Conservation (phyloP, 129 eudicot species). For the Flaveria trinervia region DNA sequence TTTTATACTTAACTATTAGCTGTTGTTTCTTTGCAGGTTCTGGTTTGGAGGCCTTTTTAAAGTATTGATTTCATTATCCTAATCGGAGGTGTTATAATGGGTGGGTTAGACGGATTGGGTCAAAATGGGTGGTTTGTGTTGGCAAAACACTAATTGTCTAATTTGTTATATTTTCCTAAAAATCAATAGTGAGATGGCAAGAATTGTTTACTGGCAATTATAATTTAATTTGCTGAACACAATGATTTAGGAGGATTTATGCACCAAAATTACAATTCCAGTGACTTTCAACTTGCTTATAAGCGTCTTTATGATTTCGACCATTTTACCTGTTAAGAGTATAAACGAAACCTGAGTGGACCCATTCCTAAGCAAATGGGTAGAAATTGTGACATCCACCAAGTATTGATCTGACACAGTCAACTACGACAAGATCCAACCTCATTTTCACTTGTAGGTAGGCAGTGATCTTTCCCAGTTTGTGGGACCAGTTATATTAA, state of each 20-base stretch:
- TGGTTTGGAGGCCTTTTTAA: slow-evolving; percentile 95
- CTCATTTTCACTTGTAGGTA: slow-evolving; percentile 54
- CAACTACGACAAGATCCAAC: slow-evolving; percentile 18
- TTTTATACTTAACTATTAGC: slow-evolving; percentile 20
- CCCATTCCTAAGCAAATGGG: not conserved
- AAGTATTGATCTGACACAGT: slow-evolving; percentile 6
- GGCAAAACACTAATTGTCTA: not conserved
- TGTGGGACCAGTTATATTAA: slow-evolving; percentile 84
- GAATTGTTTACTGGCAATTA: not conserved
- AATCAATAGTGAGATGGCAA: not conserved
- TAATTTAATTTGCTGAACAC: not conserved
- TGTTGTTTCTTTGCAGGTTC: slow-evolving; percentile 54
- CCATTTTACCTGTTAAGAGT: not conserved
- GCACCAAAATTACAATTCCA: slow-evolving; percentile 4
- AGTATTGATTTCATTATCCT: slow-evolving; percentile 41
- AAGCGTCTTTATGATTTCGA: not conserved
- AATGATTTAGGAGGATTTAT: slow-evolving; percentile 12
- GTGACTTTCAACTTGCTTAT: not conserved
- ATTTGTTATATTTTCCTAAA: not conserved
- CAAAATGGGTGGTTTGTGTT: not conserved
- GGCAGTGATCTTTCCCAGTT: slow-evolving; percentile 90
- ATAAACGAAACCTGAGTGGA: not conserved
- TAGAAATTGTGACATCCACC: not conserved
- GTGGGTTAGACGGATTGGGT: slow-evolving; percentile 1
- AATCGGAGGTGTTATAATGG: slow-evolving; percentile 1